Evolutionary conservation across 352 stramenopile species (phyloP), one percentile per base, ranked within the genome.

Genomic region (Pythium biforme): DNA sequence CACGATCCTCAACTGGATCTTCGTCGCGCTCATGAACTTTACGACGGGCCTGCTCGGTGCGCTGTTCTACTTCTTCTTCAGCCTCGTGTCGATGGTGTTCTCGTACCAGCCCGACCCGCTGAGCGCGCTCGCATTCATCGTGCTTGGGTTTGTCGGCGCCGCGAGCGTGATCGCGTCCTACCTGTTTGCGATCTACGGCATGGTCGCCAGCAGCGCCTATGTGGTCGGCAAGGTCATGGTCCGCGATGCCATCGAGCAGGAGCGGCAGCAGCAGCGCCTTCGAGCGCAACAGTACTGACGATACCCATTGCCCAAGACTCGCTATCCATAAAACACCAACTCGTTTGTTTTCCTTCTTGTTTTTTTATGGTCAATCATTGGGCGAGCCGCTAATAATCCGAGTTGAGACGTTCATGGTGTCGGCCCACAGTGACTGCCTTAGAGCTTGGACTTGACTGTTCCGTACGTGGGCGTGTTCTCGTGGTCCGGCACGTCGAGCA

Each of bases 31-130:
- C 40, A 86, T 87, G 62, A 95, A 95, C 70, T 95, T 95, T 51
- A 95, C 84, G n/a, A 92, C 86, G n/a, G 86, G 86, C 0, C 52
- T 95, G 29, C 54, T 93, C 33, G 86, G 86, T 23, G 79, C 74
- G 39, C 70, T 95, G 22, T 93, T 93, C 67, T 94, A 92, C 70
- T 95, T 94, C 59, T 84, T 85, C 61, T 92, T 92, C 62, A 89
- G 79, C 60, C 76, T 95, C 45, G 68, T 91, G 20, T 80, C 76
- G 55, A 92, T 95, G 81, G 82, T 94, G 33, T 88, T 73, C 31
- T 88, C 84, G 62, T 95, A 95, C 70, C 83, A 91, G 45, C 86
- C 86, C 5, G 83, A 94, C 49, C 86, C 86, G 27, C 55, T 94
- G 9, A 91, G 81, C 70, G 84, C 80, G 19, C 57, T 77, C 26